A percentile compares a stretch with the other conserved stretches of the same genome.
These are phyloP conservation scores for Fraxinus americana DNA, from an alignment of 257 asterid genomes.

Conservation along the genomic window DNA sequence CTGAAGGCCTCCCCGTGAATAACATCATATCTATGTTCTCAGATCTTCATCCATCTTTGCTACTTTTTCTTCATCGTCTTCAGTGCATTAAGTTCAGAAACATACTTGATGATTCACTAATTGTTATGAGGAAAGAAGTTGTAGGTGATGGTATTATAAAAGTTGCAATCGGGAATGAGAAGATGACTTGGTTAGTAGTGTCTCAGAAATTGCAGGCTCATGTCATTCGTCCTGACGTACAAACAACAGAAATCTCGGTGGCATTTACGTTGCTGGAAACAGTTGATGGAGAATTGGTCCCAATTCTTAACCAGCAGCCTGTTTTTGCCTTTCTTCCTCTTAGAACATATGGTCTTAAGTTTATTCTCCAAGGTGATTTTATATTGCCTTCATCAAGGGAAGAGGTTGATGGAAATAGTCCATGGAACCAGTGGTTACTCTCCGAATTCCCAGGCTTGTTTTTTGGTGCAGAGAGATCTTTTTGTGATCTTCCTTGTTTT, in stretches of 20 bases:
- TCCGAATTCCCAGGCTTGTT: conserved; percentile 86
- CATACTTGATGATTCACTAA: conserved; percentile 59
- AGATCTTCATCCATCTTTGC: conserved; percentile 88
- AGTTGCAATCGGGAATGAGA: conserved; percentile 71
- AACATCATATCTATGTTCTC: conserved; percentile 80
- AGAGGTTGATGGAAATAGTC: conserved; percentile 92
- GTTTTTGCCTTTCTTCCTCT: conserved; percentile 97
- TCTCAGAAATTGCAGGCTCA: conserved; percentile 64
- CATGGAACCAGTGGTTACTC: conserved; percentile 97
- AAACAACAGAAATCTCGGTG: conserved; percentile 76
- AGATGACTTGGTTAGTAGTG: conserved; percentile 84
- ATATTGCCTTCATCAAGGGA: conserved; percentile 96
- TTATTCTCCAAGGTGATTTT: conserved; percentile 96
- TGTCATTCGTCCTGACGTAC: conserved; percentile 63
- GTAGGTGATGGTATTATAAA: conserved; percentile 75
- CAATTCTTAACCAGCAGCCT: conserved; percentile 81
- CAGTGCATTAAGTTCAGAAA: conserved; percentile 75
- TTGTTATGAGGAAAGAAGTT: conserved; percentile 80
- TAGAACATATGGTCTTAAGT: conserved; percentile 91
- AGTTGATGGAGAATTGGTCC: conserved; percentile 54
- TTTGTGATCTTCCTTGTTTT: conserved; percentile 87
- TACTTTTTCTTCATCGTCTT: conserved; percentile 88
- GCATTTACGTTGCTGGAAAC: conserved; percentile 80
- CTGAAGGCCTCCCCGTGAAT: conserved; percentile 54
- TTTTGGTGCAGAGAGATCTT: conserved; percentile 68